Evolutionary conservation across 192 early-diverging fungal species (phyloP).

Genomic region (Backusella liffmaniae): DNA sequence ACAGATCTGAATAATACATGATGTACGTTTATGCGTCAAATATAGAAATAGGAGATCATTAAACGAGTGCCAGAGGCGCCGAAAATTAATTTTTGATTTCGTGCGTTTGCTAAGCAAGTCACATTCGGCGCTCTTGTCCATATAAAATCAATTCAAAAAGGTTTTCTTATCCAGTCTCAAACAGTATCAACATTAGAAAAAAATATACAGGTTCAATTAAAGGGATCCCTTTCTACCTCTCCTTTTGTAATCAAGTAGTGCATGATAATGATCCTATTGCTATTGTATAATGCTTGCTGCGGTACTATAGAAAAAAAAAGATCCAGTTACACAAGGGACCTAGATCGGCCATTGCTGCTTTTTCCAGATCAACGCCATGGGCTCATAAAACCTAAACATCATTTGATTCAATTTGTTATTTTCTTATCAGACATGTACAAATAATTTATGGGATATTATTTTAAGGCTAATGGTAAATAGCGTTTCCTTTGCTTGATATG

Average conservation of each 20-base stretch:
- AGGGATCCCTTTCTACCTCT: neutral
- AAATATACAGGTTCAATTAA: neutral
- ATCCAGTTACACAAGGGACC: neutral
- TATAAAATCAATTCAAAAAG: neutral
- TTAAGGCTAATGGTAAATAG: neutral
- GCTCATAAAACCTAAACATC: neutral
- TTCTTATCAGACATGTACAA: neutral
- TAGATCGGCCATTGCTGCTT: neutral
- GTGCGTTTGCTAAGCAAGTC: conserved; percentile 1
- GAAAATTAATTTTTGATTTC: neutral
- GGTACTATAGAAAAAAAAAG: neutral
- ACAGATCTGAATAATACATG: neutral
- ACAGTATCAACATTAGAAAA: neutral
- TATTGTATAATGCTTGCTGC: neutral
- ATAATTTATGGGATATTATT: neutral
- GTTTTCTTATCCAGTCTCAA: neutral
- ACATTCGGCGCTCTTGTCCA: neutral
- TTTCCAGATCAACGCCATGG: neutral
- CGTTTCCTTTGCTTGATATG: neutral
- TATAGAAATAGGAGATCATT: neutral
- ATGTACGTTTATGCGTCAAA: neutral
- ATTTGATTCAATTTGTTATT: neutral
- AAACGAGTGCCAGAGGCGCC: neutral
- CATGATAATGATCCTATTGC: neutral
- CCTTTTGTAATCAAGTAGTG: neutral